Evolutionary conservation across 2,329 filamentous ascomycete species (phyloP).

Genomic region (Pseudocercospora vitis): DNA sequence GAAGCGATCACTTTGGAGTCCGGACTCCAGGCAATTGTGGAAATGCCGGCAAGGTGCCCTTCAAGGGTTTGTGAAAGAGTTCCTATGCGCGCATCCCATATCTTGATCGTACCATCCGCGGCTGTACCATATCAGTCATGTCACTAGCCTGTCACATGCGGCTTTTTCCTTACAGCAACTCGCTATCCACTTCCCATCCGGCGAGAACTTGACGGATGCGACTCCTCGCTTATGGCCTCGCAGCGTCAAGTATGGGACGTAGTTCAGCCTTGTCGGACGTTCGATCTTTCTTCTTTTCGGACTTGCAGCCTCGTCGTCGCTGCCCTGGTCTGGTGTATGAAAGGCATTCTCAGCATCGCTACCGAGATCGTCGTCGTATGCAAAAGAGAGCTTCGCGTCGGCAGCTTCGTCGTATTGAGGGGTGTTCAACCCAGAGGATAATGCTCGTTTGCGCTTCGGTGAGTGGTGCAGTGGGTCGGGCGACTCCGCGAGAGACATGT

Average conservation of each 20-base stretch:
- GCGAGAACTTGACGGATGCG: constrained; percentile 85
- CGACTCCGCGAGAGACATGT: constrained; percentile 25
- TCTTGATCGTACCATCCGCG: constrained; percentile 84
- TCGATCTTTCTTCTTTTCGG: constrained; percentile 30
- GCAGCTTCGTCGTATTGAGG: constrained; percentile 23
- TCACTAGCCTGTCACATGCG: background rate
- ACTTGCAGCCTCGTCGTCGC: constrained; percentile 27
- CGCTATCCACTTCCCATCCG: constrained; percentile 85
- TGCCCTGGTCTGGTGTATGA: constrained; percentile 29
- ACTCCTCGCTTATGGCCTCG: constrained; percentile 77
- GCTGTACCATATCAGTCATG: constrained; percentile 44
- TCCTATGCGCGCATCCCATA: constrained; percentile 81
- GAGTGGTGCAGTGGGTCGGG: constrained; percentile 26
- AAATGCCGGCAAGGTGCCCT: constrained; percentile 89
- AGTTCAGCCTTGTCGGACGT: constrained; percentile 63
- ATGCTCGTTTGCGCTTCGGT: constrained; percentile 33
- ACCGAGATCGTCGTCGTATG: constrained; percentile 36
- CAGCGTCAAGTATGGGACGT: constrained; percentile 68
- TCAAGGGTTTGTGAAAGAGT: constrained; percentile 83
- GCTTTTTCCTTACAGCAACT: constrained; percentile 62
- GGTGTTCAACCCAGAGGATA: constrained; percentile 13
- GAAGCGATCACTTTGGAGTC: constrained; percentile 85
- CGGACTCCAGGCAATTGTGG: constrained; percentile 89
- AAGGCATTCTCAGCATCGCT: constrained; percentile 28
- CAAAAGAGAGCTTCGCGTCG: constrained; percentile 32